Evolutionary conservation across 106 monocot species (phyloP), one percentile per base, ranked within the genome.

Genomic region (Ottelia alismoides): DNA sequence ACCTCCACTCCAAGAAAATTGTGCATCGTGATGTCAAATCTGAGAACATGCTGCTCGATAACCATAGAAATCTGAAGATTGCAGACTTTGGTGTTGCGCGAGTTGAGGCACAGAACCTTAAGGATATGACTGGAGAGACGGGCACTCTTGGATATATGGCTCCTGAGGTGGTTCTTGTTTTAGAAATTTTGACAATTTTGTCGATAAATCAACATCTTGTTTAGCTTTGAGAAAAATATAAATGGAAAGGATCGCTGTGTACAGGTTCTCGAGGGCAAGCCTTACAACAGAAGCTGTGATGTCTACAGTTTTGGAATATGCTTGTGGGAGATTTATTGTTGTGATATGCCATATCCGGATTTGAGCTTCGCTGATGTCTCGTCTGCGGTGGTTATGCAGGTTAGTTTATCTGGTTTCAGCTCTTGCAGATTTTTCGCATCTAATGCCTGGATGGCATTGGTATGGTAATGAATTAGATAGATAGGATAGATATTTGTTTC

Each of bases 11-110:
- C 9, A 67, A 63, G 45, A 82, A 76, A 49, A 92, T 92, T 58
- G 85, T 92, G 18, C 85, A 92, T 68, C 81, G 85, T 32, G 92
- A 92, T 69, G 85, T 92, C 23, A 92, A 92, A 66, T 68, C 81
- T 9, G 92, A 92, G 52, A 92, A 92, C 46, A 85, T 85, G 85
- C 65, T 92, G 18, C 58, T 92, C 1, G 75, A 72, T 53, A 45
- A 28, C 22, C 44, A 63, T 31, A 63, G 65, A 63, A 72, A 26
- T 30, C 62, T 84, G 14, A 87, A 87, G 55, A 94, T 94, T 60
- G 93, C 93, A 22, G 93, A 94, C 58, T 94, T 93, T 68, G 92
- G 92, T 22, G 92, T 93, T 52, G 92, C 92, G 49, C 82, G 92
- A 27, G 92, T 87, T 52, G 93, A 94, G 55, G 87, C 93, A 21